These are phyloP conservation scores for Coleophoma eucalyptorum DNA, from an alignment of 2,329 filamentous ascomycete genomes.

Conservation along the genomic window DNA sequence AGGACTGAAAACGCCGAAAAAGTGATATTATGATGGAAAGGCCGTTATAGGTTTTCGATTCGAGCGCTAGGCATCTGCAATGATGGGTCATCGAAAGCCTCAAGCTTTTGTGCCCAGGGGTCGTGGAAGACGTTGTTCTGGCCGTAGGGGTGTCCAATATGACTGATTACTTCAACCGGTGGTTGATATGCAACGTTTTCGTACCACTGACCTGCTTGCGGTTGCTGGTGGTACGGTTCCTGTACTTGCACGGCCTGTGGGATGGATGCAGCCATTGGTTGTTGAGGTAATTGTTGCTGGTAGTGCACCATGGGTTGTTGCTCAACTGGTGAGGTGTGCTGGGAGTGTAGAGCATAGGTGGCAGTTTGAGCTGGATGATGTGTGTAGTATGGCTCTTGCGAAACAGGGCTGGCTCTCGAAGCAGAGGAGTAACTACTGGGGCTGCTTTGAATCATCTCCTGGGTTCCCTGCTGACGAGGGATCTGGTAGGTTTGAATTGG, in stretches of 20 bases:
- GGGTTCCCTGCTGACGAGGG: constrained; percentile 34
- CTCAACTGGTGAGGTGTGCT: constrained; percentile 43
- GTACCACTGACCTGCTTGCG: constrained; percentile 51
- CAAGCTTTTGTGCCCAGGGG: constrained; percentile 51
- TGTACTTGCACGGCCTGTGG: constrained; percentile 28
- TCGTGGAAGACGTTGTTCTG: constrained; percentile 48
- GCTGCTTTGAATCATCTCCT: constrained; percentile 51
- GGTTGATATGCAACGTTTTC: constrained; percentile 46
- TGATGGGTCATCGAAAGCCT: constrained; percentile 49
- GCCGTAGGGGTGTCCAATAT: constrained; percentile 43
- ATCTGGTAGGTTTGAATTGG: constrained; percentile 43
- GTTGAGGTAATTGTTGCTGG: constrained; percentile 23
- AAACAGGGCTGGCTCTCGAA: constrained; percentile 48
- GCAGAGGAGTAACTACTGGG: constrained; percentile 54
- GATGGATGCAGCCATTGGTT: constrained; percentile 23
- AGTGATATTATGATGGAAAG: background rate
- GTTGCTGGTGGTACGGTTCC: constrained; percentile 35
- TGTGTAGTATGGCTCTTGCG: constrained; percentile 54
- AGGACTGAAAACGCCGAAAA: background rate
- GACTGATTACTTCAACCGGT: constrained; percentile 52
- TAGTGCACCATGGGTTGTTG: constrained; percentile 34
- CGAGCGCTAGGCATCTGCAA: constrained; percentile 57
- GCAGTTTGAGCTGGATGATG: constrained; percentile 46
- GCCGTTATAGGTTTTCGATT: constrained; percentile 48
- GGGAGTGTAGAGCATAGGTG: constrained; percentile 38